phyloP scores from a whole-genome alignment of 768 basidiomycete species.

The Kwoniella pini region DNA sequence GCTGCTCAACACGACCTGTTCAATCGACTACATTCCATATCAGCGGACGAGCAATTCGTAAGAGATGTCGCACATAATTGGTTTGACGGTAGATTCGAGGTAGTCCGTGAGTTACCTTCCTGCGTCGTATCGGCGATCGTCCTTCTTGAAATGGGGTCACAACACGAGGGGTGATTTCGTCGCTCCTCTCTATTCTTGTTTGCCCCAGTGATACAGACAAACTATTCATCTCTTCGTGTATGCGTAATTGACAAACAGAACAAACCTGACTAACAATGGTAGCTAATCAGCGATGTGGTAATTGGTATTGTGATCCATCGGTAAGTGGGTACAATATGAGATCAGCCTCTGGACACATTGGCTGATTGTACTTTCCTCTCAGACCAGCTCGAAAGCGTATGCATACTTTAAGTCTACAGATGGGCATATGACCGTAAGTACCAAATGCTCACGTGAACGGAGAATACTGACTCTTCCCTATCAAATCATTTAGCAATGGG shows the following conservation, averaged over 20 bases:
- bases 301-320: slow-evolving; percentile 82
- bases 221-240: background rate
- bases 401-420: slow-evolving; percentile 94
- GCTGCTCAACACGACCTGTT: slow-evolving; percentile 63
- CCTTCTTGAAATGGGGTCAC: too few relatives aligned
- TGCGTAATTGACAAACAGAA: background rate
- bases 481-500: slow-evolving; percentile 81
- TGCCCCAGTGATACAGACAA: too few relatives aligned
- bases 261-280: slow-evolving; percentile 8
- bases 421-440: slow-evolving; percentile 64
- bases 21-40: slow-evolving; percentile 84
- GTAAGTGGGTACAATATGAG: slow-evolving; percentile 54
- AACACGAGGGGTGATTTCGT: too few relatives aligned
- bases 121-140: too few relatives aligned
- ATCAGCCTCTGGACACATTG: background rate
- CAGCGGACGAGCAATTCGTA: slow-evolving; percentile 74
- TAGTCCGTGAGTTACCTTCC: slow-evolving; percentile 59
- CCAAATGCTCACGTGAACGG: too few relatives aligned
- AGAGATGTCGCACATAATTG: slow-evolving; percentile 58
- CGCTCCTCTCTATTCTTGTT: too few relatives aligned
- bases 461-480: too few relatives aligned
- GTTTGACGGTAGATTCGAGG: slow-evolving; percentile 40
- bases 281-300: slow-evolving; percentile 92
- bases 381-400: slow-evolving; percentile 33
- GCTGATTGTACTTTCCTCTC: background rate